Conservation (phyloP, 257 asterid genomes). For the Penstemon eatonii region DNA sequence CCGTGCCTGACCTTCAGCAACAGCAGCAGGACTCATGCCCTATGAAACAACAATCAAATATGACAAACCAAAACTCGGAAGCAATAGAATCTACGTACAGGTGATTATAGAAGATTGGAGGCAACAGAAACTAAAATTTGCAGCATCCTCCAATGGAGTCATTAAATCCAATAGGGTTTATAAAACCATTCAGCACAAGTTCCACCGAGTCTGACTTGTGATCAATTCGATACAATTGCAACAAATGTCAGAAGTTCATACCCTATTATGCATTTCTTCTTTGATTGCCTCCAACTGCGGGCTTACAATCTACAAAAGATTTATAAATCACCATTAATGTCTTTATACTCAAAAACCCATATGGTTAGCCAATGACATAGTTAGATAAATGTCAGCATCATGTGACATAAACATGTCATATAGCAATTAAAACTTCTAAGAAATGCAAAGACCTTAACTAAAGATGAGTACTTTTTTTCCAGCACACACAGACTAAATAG, state of each 20-base stretch:
- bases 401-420: no score
- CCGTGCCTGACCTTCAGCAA: conserved; percentile 72
- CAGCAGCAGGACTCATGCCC: conserved; percentile 77
- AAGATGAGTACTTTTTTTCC: no score
- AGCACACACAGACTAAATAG: no score
- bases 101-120: conserved; percentile 17
- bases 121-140: conserved; percentile 20
- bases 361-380: no score
- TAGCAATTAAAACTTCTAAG: no score
- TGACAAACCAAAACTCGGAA: conserved; percentile 12
- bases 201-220: neutral
- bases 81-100: conserved; percentile 19
- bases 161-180: neutral
- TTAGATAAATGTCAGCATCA: no score
- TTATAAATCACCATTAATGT: conserved; percentile 21
- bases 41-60: conserved; percentile 34
- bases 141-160: conserved; percentile 15
- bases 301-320: conserved; percentile 64
- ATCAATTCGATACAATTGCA: conserved; percentile 27
- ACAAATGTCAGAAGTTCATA: conserved; percentile 34
- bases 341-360: conserved; percentile 7
- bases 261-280: conserved; percentile 76
- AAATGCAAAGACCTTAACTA: no score
- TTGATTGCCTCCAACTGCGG: conserved; percentile 72
- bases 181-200: conserved; percentile 2